Conservation (phyloP, 495 filamentous ascomycete species). For the Penicillium argentinense region DNA sequence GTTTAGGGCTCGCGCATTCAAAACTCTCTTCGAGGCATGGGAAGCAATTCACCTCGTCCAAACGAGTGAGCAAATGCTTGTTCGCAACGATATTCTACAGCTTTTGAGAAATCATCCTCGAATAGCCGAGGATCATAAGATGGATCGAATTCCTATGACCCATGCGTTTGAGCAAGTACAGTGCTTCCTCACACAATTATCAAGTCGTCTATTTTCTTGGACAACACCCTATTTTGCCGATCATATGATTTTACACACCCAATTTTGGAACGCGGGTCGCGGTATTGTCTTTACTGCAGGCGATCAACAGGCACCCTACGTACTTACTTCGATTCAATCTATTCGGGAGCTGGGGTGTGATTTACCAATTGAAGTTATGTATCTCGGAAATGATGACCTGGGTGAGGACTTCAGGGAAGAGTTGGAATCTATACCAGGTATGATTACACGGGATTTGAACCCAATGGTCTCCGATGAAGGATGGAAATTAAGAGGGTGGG, state of each 20-base stretch:
- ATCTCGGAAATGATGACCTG: constrained; percentile 36
- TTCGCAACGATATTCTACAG: constrained; percentile 2
- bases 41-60: constrained; percentile 11
- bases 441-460: constrained; percentile 21
- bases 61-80: not conserved
- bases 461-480: constrained; percentile 22
- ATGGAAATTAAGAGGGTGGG: constrained; percentile 26
- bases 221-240: constrained; percentile 31
- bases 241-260: constrained; percentile 25
- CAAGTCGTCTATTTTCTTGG: constrained; percentile 30
- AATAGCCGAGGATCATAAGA: not conserved
- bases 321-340: constrained; percentile 32
- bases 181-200: constrained; percentile 17
- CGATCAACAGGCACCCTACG: constrained; percentile 26
- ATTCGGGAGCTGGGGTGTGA: constrained; percentile 31
- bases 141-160: constrained; percentile 4
- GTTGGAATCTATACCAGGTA: constrained; percentile 14
- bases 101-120: constrained; percentile 7
- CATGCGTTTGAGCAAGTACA: constrained; percentile 29
- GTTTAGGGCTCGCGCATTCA: too few species aligned
- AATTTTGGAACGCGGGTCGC: constrained; percentile 11
- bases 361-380: constrained; percentile 40
- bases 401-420: constrained; percentile 14
- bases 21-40: constrained; percentile 16
- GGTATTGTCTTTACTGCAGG: constrained; percentile 36